Percentiles rank a stretch among this genome's conserved stretches.
phyloP scores from a whole-genome alignment of 2,329 filamentous ascomycete genomes.

The Fusarium papillatum region DNA sequence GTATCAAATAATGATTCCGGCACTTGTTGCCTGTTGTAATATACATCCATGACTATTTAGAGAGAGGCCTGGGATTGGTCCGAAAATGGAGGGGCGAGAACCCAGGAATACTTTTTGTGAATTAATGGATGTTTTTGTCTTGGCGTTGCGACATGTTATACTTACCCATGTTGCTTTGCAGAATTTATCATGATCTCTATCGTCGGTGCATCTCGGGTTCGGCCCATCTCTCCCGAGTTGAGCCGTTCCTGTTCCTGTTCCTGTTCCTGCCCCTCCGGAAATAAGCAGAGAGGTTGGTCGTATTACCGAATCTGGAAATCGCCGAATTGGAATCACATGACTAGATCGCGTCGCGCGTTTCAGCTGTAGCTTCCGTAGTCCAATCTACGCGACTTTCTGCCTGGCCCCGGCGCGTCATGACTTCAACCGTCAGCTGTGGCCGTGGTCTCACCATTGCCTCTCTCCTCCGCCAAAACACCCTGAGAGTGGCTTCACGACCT shows the following conservation, averaged over 20 bases:
- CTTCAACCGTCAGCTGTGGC: slow-evolving; percentile 35
- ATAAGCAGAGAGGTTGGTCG: slow-evolving; percentile 1
- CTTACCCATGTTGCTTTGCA: neutral
- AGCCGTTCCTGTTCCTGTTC: neutral
- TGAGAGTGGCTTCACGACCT: slow-evolving; percentile 19
- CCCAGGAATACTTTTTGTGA: slow-evolving; percentile 38
- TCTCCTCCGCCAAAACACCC: slow-evolving; percentile 26
- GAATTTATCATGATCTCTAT: slow-evolving; percentile 15
- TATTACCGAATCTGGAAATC: slow-evolving; percentile 5
- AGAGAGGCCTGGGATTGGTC: slow-evolving; percentile 40
- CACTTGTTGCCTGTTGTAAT: slow-evolving; percentile 48
- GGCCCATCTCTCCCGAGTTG: slow-evolving; percentile 31
- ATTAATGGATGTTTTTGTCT: slow-evolving; percentile 37
- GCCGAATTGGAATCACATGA: slow-evolving; percentile 42
- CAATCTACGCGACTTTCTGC: slow-evolving; percentile 57
- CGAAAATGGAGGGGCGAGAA: slow-evolving; percentile 41
- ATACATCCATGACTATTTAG: slow-evolving; percentile 48
- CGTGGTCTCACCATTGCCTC: slow-evolving; percentile 33
- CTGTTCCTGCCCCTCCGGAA: slow-evolving; percentile 18
- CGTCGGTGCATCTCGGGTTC: slow-evolving; percentile 29
- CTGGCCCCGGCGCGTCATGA: slow-evolving; percentile 53
- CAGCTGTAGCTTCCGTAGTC: slow-evolving; percentile 34
- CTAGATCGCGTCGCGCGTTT: slow-evolving; percentile 33
- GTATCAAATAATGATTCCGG: slow-evolving; percentile 49
- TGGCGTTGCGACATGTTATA: slow-evolving; percentile 11